Conservation (phyloP, 139 green algal genomes). For the Raphidocelis subcapitata region DNA sequence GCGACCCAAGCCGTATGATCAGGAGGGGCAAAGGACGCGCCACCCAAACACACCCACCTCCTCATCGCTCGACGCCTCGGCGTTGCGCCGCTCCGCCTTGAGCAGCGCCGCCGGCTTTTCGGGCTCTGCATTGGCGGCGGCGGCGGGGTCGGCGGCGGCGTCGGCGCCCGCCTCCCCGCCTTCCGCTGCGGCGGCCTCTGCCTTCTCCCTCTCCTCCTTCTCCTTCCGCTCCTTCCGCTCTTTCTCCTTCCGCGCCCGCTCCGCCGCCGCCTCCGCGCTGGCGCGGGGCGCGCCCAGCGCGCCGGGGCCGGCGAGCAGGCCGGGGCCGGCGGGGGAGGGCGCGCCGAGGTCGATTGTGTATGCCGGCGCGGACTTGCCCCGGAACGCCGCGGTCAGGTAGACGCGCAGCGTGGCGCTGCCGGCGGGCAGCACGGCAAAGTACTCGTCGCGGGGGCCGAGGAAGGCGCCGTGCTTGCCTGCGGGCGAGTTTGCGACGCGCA, state of each 20-base stretch:
- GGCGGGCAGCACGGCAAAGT: slow-evolving; percentile 31
- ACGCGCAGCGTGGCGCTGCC: slow-evolving; percentile 26
- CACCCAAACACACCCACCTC: too few species aligned
- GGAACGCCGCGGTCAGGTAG: slow-evolving; percentile 15
- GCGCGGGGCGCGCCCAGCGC: neutral
- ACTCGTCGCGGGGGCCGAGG: slow-evolving; percentile 34
- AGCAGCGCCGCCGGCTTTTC: too few species aligned
- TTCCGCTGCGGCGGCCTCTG: slow-evolving; percentile 1
- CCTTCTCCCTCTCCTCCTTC: too few species aligned
- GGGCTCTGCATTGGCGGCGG: too few species aligned
- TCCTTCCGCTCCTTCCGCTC: too few species aligned
- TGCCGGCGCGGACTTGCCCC: slow-evolving; percentile 11
- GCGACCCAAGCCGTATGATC: too few species aligned
- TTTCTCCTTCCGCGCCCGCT: too few species aligned
- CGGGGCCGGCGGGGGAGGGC: neutral
- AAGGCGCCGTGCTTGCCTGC: slow-evolving; percentile 43
- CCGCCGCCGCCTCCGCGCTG: too few species aligned
- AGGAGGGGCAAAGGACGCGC: too few species aligned
- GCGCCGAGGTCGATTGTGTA: slow-evolving; percentile 31
- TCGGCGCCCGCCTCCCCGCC: slow-evolving; percentile 3
- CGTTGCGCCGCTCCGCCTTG: too few species aligned
- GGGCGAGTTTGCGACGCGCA: neutral
- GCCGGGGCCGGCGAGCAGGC: slow-evolving; percentile 29
- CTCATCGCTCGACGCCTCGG: too few species aligned
- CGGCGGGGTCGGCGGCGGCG: slow-evolving; percentile 22